A percentile compares a stretch with the other conserved stretches of the same genome.
phyloP scores from a whole-genome alignment of 257 asterid species.

The Solanum stenotomum region DNA sequence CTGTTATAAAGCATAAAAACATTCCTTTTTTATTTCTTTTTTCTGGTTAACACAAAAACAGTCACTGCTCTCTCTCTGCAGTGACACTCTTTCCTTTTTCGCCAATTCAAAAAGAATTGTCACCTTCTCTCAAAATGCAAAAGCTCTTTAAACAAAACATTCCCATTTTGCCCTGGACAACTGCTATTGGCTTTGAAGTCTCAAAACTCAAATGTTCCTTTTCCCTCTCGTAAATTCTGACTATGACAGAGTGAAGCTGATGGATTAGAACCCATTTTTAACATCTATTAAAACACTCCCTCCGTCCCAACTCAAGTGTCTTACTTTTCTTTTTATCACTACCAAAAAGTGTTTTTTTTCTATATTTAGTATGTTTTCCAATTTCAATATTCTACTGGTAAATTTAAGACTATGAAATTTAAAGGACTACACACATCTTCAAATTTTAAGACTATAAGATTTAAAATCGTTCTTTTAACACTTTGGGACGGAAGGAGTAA shows the following conservation, averaged over 20 bases:
- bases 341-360: too few species aligned
- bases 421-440: not conserved
- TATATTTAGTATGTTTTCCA: accelerated
- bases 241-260: not conserved
- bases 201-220: not conserved
- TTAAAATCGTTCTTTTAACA: too few species aligned
- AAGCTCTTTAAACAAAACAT: not conserved
- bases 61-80: not conserved
- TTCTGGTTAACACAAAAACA: not conserved
- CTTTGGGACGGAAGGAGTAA: not conserved
- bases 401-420: not conserved
- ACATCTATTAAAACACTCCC: not conserved
- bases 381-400: too few species aligned
- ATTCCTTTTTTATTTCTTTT: not conserved
- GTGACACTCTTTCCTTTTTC: not conserved
- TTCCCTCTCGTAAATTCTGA: not conserved
- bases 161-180: not conserved
- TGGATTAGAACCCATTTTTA: not conserved
- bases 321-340: not conserved
- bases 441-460: not conserved
- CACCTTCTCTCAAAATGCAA: not conserved
- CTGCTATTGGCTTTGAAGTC: not conserved
- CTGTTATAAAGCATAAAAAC: not conserved
- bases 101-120: not conserved
- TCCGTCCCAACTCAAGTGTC: not conserved